Evolutionary conservation across 1,284 basidiomycete genomes (phyloP).

Genomic region (Leccinum angustisporum): DNA sequence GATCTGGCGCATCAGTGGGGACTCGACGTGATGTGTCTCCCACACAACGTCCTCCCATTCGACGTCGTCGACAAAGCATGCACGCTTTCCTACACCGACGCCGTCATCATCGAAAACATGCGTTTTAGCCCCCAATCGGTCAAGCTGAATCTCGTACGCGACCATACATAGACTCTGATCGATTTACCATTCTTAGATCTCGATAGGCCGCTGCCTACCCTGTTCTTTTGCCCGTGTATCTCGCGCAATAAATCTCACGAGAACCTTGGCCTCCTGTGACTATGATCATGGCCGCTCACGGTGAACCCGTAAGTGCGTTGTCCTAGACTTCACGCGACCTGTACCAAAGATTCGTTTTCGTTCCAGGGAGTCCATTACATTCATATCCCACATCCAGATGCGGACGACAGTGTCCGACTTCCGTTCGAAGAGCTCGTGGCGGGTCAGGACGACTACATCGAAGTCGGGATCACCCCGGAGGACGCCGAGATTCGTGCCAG

Average conservation of each 20-base stretch:
- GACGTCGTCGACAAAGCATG: conserved; percentile 28
- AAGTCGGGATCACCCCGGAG: conserved; percentile 15
- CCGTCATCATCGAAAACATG: conserved; percentile 26
- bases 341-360: not conserved
- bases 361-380: conserved; percentile 31
- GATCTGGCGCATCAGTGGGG: conserved; percentile 36
- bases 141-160: conserved; percentile 34
- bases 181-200: conserved; percentile 7
- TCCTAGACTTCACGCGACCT: not conserved
- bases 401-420: conserved; percentile 19
- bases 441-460: conserved; percentile 31
- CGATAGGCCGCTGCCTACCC: conserved; percentile 42
- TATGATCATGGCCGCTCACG: conserved; percentile 36
- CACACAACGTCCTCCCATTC: conserved; percentile 36
- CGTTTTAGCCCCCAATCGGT: conserved; percentile 37
- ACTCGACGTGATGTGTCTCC: conserved; percentile 37
- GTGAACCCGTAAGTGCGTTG: conserved; percentile 27
- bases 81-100: conserved; percentile 24
- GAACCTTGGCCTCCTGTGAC: conserved; percentile 34
- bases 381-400: conserved; percentile 28
- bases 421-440: conserved; percentile 30
- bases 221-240: conserved; percentile 43
- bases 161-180: not conserved
- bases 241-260: conserved; percentile 33
- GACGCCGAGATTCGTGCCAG: conserved; percentile 22